Base-by-base conservation (phyloP, 306 rosid genomes). In the Nissolia schottii region DNA sequence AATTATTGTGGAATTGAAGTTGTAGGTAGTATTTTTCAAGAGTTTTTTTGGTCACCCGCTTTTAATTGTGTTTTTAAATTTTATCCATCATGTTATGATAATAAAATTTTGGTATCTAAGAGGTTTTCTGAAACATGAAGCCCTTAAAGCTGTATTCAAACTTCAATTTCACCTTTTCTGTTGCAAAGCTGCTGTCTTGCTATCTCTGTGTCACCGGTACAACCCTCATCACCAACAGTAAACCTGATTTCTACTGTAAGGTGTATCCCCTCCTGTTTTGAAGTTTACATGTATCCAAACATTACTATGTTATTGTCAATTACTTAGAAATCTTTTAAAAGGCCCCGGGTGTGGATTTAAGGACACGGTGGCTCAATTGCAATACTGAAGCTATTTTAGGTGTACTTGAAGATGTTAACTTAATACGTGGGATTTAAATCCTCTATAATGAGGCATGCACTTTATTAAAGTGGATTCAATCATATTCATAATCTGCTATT, bases 41-140 rank as follows among this genome's bases (percentile, higher is more conserved):
- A 20, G 24, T 7, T 51, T 27, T 29, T 24, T 3, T 43, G 14
- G 7, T 25, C 49, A 18, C 6, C 15, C 20, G 34, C 53, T 34
- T 6, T 58, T 49, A n/a, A 3, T 29, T 10, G 23, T 27, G 19
- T 61, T 62, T 60, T 62, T n/a, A 5, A 20, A 79, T 69, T 71
- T 91, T 61, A 77, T 20, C 19, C 54, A 12, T 24, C 50, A 13
- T 24, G 51, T 15, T 13, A 2, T 63, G 40, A 55, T 78, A 55
- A n/a, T n/a, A n/a, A n/a, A n/a, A n/a, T n/a, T 11, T 40, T 24
- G 4, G 25, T 8, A 16, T 45, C 50, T 29, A 38, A 64, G 49
- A 54, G 74, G 28, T n/a, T 37, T 77, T 69, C 61, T 50, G 62
- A 40, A 61, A 62, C 28, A 31, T 20, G 8, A 67, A 46, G 20